A percentile compares a stretch with the other conserved stretches of the same genome.
These are phyloP conservation scores for Suillus cothurnatus DNA, from an alignment of 768 basidiomycete species.

Conservation along the genomic window DNA sequence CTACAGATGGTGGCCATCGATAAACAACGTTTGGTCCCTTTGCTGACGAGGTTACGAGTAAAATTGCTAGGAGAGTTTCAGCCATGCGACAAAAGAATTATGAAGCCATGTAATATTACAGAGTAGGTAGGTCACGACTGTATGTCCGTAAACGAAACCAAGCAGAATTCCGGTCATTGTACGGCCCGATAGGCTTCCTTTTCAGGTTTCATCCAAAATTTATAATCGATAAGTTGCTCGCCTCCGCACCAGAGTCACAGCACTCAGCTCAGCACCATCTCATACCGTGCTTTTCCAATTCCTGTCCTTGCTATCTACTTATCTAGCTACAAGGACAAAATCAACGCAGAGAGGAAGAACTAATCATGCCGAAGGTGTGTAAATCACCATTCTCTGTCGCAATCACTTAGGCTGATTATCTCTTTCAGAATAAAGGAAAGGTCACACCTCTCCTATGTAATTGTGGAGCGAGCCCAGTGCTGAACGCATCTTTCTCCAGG, in stretches of 20 bases:
- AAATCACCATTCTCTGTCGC: constrained; percentile 2
- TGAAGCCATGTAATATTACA: too few relatives aligned
- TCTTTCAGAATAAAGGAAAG: constrained; percentile 72
- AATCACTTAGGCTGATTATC: constrained; percentile 14
- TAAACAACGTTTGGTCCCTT: constrained; percentile 80
- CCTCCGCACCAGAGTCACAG: not conserved
- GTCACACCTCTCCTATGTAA: constrained; percentile 34
- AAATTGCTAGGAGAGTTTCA: constrained; percentile 75
- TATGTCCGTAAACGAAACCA: too few relatives aligned
- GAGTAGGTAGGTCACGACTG: too few relatives aligned
- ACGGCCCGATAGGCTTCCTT: constrained; percentile 3
- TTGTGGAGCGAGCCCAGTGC: not conserved
- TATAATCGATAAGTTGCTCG: not conserved
- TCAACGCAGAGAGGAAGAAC: constrained; percentile 19
- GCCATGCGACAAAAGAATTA: constrained; percentile 48
- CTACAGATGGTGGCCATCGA: constrained; percentile 81
- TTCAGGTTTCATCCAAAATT: constrained; percentile 3
- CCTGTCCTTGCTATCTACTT: not conserved
- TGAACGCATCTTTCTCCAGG: constrained; percentile 48
- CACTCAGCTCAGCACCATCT: not conserved
- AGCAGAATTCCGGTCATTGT: not conserved
- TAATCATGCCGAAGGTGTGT: constrained; percentile 54
- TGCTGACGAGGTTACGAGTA: constrained; percentile 84
- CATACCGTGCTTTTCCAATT: not conserved
- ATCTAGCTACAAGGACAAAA: constrained; percentile 15